Evolutionary conservation across 176 grass and related monocot genomes (phyloP).

Genomic region (Phragmites australis): DNA sequence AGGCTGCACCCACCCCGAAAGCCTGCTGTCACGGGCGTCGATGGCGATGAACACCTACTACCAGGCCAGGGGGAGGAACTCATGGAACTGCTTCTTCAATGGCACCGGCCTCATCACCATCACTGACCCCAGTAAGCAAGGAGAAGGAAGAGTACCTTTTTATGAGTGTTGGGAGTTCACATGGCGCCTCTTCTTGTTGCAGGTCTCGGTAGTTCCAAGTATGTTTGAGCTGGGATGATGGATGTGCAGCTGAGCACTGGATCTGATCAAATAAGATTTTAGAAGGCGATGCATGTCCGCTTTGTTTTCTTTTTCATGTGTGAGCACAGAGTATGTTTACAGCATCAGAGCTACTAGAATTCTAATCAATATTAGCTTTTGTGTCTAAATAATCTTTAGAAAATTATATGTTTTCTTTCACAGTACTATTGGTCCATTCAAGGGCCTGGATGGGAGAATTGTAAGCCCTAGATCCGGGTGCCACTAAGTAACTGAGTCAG

Average conservation of each 20-base stretch:
- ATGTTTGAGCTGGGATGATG: constrained; percentile 18
- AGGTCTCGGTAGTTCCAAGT: constrained; percentile 49
- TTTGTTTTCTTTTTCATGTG: neutral
- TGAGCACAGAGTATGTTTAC: neutral
- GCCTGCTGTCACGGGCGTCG: constrained; percentile 24
- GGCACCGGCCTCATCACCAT: constrained; percentile 51
- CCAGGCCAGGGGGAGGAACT: constrained; percentile 49
- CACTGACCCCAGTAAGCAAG: constrained; percentile 59
- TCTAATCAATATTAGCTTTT: neutral
- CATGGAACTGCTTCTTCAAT: constrained; percentile 70
- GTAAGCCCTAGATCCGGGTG: neutral
- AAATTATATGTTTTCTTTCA: neutral
- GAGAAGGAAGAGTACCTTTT: neutral
- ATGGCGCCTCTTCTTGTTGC: neutral
- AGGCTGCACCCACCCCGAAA: constrained; percentile 7
- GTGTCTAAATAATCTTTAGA: neutral
- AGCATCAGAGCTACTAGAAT: constrained; percentile 25
- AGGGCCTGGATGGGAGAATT: neutral
- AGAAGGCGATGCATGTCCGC: neutral
- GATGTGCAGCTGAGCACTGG: no score
- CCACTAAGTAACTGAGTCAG: neutral
- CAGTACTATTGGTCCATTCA: neutral
- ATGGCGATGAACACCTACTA: constrained; percentile 66
- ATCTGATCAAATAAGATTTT: constrained; percentile 26
- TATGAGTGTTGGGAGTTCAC: neutral